Evolutionary conservation across 768 basidiomycete species (phyloP).

Genomic region (Leccinum subgranulosum): DNA sequence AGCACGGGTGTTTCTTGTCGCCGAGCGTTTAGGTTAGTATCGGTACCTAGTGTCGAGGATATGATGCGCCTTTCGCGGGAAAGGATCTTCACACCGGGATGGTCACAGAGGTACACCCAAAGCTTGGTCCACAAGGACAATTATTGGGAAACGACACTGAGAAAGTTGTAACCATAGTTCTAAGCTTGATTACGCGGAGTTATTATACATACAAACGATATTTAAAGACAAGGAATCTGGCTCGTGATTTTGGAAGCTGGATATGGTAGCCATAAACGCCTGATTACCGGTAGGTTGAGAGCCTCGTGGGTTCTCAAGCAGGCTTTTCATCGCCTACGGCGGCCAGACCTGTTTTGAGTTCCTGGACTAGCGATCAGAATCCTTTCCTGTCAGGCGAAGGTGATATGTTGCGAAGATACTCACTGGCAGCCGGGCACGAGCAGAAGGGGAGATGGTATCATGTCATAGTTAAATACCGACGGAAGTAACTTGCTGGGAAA

Average conservation of each 20-base stretch:
- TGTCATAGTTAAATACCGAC: not conserved
- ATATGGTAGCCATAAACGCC: not conserved
- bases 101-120: not conserved
- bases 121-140: not conserved
- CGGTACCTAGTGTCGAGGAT: not conserved
- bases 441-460: not conserved
- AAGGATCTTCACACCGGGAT: not conserved
- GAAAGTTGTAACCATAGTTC: not conserved
- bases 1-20: constrained; percentile 2
- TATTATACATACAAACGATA: not conserved
- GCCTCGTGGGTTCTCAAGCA: constrained; percentile 7
- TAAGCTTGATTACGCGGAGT: not conserved
- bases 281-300: not conserved
- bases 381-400: not conserved
- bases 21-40: not conserved
- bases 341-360: constrained; percentile 2
- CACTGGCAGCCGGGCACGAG: not conserved
- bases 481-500: not conserved
- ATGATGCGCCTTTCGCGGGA: not conserved
- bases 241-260: constrained; percentile 16
- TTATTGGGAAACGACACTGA: not conserved
- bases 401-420: not conserved
- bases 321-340: constrained; percentile 8
- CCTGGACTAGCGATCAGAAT: not conserved
- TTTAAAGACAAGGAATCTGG: not conserved